phyloP scores from a whole-genome alignment of 2,329 filamentous ascomycete genomes.

The Botryotinia calthae region DNA sequence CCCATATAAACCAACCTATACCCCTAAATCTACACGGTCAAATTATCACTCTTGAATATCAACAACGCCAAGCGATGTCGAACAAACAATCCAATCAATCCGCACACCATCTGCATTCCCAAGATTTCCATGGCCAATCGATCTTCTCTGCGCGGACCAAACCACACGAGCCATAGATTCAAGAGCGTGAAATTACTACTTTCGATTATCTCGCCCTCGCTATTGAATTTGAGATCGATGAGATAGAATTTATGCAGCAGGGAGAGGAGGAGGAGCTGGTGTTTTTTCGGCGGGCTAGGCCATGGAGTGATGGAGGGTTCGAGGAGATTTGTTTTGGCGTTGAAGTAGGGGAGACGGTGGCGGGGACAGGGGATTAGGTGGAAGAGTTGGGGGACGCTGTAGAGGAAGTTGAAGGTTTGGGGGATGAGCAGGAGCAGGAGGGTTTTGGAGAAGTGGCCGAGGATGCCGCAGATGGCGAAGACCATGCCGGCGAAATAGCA shows the following conservation, averaged over 20 bases:
- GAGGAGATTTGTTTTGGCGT: slow-evolving; percentile 76
- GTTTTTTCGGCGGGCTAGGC: slow-evolving; percentile 64
- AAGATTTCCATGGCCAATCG: slow-evolving; percentile 76
- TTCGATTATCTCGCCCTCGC: slow-evolving; percentile 68
- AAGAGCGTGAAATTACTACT: slow-evolving; percentile 89
- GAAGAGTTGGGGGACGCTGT: slow-evolving; percentile 90
- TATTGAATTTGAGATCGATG: slow-evolving; percentile 64
- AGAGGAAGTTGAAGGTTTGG: slow-evolving; percentile 95
- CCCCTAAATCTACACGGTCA: slow-evolving; percentile 38
- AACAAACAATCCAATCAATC: slow-evolving; percentile 79
- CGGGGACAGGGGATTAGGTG: slow-evolving; percentile 86
- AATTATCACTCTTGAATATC: slow-evolving; percentile 89
- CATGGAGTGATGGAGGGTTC: slow-evolving; percentile 84
- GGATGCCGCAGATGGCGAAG: slow-evolving; percentile 93
- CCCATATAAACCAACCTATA: not conserved
- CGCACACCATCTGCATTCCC: slow-evolving; percentile 71
- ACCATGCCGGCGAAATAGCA: slow-evolving; percentile 99
- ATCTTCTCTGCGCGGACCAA: slow-evolving; percentile 87
- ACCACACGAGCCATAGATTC: slow-evolving; percentile 95
- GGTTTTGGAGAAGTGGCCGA: slow-evolving; percentile 98
- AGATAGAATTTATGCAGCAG: slow-evolving; percentile 67
- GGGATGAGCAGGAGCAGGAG: slow-evolving; percentile 86
- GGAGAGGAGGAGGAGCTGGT: slow-evolving; percentile 63
- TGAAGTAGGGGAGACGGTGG: slow-evolving; percentile 87
- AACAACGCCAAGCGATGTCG: slow-evolving; percentile 82